phyloP scores from a whole-genome alignment of 2,329 filamentous ascomycete genomes.

The Tricladium varicosporioides region DNA sequence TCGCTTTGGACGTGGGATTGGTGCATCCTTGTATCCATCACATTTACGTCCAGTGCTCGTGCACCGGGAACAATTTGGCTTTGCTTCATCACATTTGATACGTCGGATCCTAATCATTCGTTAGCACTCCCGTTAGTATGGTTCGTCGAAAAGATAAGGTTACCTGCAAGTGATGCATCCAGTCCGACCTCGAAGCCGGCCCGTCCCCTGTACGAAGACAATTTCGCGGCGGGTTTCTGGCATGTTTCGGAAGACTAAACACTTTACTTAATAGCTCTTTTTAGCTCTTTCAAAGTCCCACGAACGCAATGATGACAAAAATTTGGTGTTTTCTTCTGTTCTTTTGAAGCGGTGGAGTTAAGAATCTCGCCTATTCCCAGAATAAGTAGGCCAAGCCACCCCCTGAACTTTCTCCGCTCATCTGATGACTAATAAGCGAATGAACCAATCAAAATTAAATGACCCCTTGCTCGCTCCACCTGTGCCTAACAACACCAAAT shows the following conservation, averaged over 20 bases:
- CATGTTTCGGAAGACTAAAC: not conserved
- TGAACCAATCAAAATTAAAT: not conserved
- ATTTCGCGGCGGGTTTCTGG: not conserved
- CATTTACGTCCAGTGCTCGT: constrained; percentile 19
- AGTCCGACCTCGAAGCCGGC: not conserved
- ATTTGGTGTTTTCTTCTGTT: not conserved
- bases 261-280: no score
- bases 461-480: no score
- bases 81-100: constrained; percentile 27
- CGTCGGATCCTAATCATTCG: constrained; percentile 13
- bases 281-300: no score
- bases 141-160: not conserved
- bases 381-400: not conserved
- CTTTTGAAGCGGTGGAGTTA: not conserved
- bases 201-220: not conserved
- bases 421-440: not conserved
- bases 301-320: not conserved
- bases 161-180: constrained; percentile 16
- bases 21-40: constrained; percentile 19
- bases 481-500: no score
- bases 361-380: not conserved
- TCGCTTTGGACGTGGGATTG: not conserved
- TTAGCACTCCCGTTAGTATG: not conserved
- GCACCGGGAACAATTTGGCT: constrained; percentile 22
- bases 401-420: not conserved